Conservation (phyloP, 2,329 filamentous ascomycete species). For the Neospermospora avenae region DNA sequence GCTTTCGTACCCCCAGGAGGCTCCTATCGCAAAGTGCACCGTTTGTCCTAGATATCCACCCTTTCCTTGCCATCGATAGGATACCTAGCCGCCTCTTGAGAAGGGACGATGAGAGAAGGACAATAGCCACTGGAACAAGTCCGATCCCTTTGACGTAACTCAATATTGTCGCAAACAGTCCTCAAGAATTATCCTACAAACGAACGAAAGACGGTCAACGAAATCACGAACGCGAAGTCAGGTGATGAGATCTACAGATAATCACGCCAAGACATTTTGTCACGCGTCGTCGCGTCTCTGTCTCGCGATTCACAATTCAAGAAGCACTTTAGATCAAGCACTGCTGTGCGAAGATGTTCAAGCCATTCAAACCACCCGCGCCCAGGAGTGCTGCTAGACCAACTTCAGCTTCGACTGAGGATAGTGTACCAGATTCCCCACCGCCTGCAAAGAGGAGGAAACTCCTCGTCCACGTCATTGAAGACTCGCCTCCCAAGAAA, state of each 20-base stretch:
- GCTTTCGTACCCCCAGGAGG: no score
- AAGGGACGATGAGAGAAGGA: no score
- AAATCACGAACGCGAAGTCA: background rate
- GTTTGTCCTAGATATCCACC: no score
- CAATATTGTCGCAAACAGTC: no score
- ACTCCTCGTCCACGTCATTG: conserved; percentile 27
- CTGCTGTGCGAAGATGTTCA: conserved; percentile 28
- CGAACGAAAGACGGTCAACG: background rate
- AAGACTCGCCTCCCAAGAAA: conserved; percentile 24
- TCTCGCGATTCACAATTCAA: background rate
- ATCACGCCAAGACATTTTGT: background rate
- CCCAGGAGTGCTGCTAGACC: conserved; percentile 23
- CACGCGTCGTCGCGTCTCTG: background rate
- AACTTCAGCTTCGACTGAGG: conserved; percentile 12
- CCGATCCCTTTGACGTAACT: no score
- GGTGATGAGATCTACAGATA: background rate
- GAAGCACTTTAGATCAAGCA: background rate
- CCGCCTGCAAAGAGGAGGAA: conserved; percentile 30
- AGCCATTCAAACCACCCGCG: conserved; percentile 35
- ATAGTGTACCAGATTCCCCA: conserved; percentile 10
- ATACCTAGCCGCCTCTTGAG: no score
- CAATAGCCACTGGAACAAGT: no score
- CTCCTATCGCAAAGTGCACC: no score
- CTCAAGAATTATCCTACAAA: background rate
- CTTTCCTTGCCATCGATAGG: no score